Base-by-base conservation (phyloP, 352 stramenopile genomes). In the Globisporangium emineosum region DNA sequence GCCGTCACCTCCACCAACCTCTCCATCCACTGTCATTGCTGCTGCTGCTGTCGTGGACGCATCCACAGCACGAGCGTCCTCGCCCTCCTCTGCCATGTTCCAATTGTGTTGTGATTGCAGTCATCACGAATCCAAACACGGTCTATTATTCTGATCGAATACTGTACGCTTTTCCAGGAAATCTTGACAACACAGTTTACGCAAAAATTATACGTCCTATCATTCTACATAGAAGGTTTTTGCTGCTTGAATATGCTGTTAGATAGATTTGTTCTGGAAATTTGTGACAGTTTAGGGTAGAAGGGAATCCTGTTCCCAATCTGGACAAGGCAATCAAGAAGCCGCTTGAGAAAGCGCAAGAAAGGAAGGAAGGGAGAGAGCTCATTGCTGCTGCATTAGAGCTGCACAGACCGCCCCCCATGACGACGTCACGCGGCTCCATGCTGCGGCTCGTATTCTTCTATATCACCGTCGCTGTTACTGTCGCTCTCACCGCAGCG, bases 61-160 rank as follows among this genome's bases (percentile, higher is more conserved):
- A 33, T n/a, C 56, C 19, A 23, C 51, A 42, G 51, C 51, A 19
- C 17, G 51, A 40, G 17, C 51, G 12, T 49, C 37, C 25, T n/a
- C 55, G 21, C 30, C 40, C 4, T 15, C 32, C 37, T 53, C 35
- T 25, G 8, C 56, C 56, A 62, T 62, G 9, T 62, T 62, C 56
- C 32, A 37, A 37, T 37, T 33, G 30, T n/a, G n/a, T 5, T 37
- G 32, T 37, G 5, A 42, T 57, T 37, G 5, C 10, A 40, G 17
- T 57, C 42, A 7, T 23, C 45, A 53, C 2, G 8, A 23, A 12
- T 25, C 9, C 23, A 17, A 27, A 17, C 0, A 13, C 0, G 19
- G 23, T 56, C 64, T 32, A 60, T 25, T 69, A 62, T 45, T 59
- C 10, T 9, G 9, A 4, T 13, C 29, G 6, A 30, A 8, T n/a